Base-by-base conservation (phyloP, 345 rosid genomes). In the Lepidium africanum region DNA sequence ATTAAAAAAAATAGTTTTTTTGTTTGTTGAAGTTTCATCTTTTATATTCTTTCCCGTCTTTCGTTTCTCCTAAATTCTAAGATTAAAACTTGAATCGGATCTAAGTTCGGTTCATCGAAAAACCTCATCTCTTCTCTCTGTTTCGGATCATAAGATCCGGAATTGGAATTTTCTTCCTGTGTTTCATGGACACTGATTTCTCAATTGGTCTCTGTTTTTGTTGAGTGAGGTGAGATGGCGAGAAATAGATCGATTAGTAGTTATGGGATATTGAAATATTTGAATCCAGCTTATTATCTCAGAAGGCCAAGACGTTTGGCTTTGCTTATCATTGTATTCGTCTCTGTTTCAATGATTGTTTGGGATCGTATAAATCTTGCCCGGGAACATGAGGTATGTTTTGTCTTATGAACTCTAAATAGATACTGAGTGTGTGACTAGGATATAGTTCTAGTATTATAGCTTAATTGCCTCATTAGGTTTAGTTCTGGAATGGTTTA, bases 321-420 rank as follows among this genome's bases (percentile, higher is more conserved):
- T 74, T 61, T 87, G 54, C 88, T 88, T 48, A 73, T 93, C 78
- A 76, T 93, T 35, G 76, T 76, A 36, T 93, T 93, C 58, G 83
- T 93, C 21, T 74, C 79, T 73, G 79, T 72, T 63, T 80, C 90
- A 49, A 49, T 83, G 47, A 43, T 90, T 16, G 70, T 90, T 3
- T 93, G 97, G 98, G 97, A 88, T 82, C 98, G 94, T 76, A 85
- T 86, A 35, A 84, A 88, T 74, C 92, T 93, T 73, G 57, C 87
- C 50, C 71, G 85, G 40, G 96, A 85, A 10, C 84, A 88, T 67
- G 81, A 90, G 95, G 98, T 87, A 60, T 13, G 48, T 33, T 49
- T 23, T 62, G 21, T 47, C 65, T 45, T 17, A 42, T 35, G 27
- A 21, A 52, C 42, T 53, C 53, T 41, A 10, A 19, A 14, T 23